Evolutionary conservation across 2,329 filamentous ascomycete genomes (phyloP), one percentile per base, ranked within the genome.

Genomic region (Colletotrichum sansevieriae): DNA sequence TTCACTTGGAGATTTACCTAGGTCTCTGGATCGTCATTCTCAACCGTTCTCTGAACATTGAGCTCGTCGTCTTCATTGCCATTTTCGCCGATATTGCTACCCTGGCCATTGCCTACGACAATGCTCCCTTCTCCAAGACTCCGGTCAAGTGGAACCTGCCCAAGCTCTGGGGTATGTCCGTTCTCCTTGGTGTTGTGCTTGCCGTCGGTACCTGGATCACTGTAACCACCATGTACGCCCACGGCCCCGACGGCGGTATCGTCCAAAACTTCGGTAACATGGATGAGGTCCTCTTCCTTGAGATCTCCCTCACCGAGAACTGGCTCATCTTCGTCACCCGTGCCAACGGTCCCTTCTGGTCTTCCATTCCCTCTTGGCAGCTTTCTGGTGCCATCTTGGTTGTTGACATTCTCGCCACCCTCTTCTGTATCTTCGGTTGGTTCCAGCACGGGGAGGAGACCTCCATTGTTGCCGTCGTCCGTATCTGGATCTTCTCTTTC

Each of bases 251-350:
- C 74, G 92, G 92, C 75, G 94, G 94, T 87, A 95, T 97, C 75
- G 92, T 95, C 73, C 92, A 97, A 86, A 95, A 96, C 84, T 92
- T 91, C 75, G 94, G 94, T 87, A 88, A 91, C 78, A 84, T 92
- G 63, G 93, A 97, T 74, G 89, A 90, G 74, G 90, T 97, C 67
- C 82, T 97, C 76, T 97, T 97, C 88, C 90, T 97, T 43, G 89
- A 97, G 83, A 93, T 97, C 80, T 93, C 92, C 12, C 88, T 97
- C 63, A 95, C 94, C 70, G 93, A 97, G 87, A 97, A 97, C 84
- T 97, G 94, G 94, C 88, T 97, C 60, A 97, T 97, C 82, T 97
- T 97, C 85, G 95, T 97, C 83, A 97, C 94, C 72, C 93, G 94
- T 86, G 92, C 93, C 82, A 95, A 95, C 82, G 93, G 94, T 76